Conservation (phyloP, 805 yeast species). For the Trichomonascus vanleenenianus region DNA sequence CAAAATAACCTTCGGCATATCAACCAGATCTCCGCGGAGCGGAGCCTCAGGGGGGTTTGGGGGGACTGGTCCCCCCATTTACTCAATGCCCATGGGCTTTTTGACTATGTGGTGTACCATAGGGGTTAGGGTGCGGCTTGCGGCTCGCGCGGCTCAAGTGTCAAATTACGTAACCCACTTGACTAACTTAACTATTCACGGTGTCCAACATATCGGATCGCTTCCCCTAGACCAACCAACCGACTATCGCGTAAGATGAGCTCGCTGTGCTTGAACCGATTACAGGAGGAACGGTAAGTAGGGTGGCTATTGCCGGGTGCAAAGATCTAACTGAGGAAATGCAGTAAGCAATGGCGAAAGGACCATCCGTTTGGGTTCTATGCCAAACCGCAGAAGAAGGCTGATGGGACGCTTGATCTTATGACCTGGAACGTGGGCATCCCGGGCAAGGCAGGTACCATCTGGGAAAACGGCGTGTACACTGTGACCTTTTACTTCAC, state of each 20-base stretch:
- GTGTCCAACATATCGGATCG: no score
- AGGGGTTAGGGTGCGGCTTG: no score
- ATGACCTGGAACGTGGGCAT: slow-evolving; percentile 91
- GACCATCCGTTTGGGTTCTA: slow-evolving; percentile 97
- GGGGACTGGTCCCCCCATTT: no score
- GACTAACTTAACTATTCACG: no score
- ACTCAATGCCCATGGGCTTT: no score
- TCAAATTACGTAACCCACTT: no score
- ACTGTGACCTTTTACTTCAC: slow-evolving; percentile 80
- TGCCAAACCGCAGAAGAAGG: slow-evolving; percentile 78
- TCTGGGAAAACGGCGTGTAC: slow-evolving; percentile 87
- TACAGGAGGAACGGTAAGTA: slow-evolving; percentile 75
- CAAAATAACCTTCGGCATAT: no score
- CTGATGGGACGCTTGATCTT: slow-evolving; percentile 78
- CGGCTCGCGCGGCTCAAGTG: no score
- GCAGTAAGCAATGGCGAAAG: slow-evolving; percentile 92
- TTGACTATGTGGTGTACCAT: no score
- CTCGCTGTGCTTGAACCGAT: slow-evolving; percentile 66
- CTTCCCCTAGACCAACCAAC: background rate
- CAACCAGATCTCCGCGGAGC: no score
- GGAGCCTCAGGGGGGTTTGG: no score
- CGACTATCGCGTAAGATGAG: slow-evolving; percentile 26
- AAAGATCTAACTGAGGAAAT: background rate
- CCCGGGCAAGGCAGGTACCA: slow-evolving; percentile 82
- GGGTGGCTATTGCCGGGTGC: background rate